phyloP scores from a whole-genome alignment of 495 filamentous ascomycete genomes.

The Talaromyces trachyspermus region DNA sequence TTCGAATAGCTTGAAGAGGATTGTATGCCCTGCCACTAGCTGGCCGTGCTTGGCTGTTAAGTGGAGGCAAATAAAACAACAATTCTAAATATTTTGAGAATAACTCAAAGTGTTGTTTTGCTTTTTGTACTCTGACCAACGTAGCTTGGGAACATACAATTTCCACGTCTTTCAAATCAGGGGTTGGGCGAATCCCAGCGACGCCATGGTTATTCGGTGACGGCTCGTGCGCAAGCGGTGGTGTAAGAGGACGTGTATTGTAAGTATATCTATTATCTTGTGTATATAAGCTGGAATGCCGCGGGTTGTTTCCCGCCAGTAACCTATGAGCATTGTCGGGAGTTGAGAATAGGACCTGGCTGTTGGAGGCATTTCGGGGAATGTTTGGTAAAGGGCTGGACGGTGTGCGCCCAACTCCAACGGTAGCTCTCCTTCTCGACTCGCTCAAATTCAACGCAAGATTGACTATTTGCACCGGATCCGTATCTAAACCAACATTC shows the following conservation, averaged over 20 bases:
- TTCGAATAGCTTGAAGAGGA: slow-evolving; percentile 80
- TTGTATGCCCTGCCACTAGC: slow-evolving; percentile 63
- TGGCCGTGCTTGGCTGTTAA: slow-evolving; percentile 23
- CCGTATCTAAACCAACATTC: slow-evolving; percentile 48
- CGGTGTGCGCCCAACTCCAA: slow-evolving; percentile 18
- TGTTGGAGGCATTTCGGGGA: neutral
- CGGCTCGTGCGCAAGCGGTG: neutral
- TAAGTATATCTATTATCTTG: neutral
- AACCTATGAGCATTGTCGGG: neutral
- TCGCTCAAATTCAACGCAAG: slow-evolving; percentile 85
- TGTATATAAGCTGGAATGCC: slow-evolving; percentile 2
- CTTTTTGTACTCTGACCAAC: slow-evolving; percentile 67
- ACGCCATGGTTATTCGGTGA: neutral
- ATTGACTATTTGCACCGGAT: slow-evolving; percentile 81
- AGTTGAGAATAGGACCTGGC: neutral
- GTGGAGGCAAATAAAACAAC: slow-evolving; percentile 63
- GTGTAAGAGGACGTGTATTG: neutral
- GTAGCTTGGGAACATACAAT: slow-evolving; percentile 68
- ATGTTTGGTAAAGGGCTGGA: slow-evolving; percentile 12
- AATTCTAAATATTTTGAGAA: slow-evolving; percentile 73
- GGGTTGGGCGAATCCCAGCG: neutral
- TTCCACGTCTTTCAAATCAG: neutral
- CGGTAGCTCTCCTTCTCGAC: slow-evolving; percentile 52
- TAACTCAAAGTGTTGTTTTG: slow-evolving; percentile 70
- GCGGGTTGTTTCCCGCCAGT: neutral